Evolutionary conservation across 2,329 filamentous ascomycete genomes (phyloP).

Genomic region (Metarhizium anisopliae): DNA sequence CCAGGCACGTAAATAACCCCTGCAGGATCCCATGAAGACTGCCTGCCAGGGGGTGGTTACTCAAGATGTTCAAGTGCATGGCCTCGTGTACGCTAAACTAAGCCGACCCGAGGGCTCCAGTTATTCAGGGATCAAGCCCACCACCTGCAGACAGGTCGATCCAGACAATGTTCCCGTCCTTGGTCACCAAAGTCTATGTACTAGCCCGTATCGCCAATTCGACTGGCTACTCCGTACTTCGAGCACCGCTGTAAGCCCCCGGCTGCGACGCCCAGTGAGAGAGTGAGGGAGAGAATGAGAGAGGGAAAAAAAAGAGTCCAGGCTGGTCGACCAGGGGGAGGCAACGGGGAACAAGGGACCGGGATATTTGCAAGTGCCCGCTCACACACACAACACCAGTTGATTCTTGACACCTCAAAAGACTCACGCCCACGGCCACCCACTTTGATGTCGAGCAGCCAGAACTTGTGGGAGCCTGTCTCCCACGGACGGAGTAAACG

Average conservation of each 20-base stretch:
- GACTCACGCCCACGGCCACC: constrained; percentile 2
- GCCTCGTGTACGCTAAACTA: too few relatives aligned
- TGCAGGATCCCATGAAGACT: background rate
- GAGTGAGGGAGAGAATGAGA: background rate
- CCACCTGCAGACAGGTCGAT: background rate
- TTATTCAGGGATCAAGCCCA: background rate
- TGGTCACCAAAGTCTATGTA: background rate
- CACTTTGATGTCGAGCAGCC: background rate
- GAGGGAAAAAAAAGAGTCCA: background rate
- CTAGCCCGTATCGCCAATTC: background rate
- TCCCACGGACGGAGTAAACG: background rate
- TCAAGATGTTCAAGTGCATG: too few relatives aligned
- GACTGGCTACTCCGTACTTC: background rate
- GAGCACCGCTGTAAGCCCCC: background rate
- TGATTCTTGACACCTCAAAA: background rate
- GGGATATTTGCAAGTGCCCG: background rate
- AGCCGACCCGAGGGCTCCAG: background rate
- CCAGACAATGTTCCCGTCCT: too few relatives aligned
- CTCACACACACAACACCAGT: background rate
- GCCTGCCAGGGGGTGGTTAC: background rate
- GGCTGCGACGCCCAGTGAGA: background rate
- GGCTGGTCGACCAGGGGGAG: background rate
- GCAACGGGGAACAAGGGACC: constrained; percentile 1
- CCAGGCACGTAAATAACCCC: background rate
- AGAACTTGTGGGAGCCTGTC: background rate